Evolutionary conservation across 1,284 basidiomycete genomes (phyloP).

Genomic region (Ustilago loliicola): DNA sequence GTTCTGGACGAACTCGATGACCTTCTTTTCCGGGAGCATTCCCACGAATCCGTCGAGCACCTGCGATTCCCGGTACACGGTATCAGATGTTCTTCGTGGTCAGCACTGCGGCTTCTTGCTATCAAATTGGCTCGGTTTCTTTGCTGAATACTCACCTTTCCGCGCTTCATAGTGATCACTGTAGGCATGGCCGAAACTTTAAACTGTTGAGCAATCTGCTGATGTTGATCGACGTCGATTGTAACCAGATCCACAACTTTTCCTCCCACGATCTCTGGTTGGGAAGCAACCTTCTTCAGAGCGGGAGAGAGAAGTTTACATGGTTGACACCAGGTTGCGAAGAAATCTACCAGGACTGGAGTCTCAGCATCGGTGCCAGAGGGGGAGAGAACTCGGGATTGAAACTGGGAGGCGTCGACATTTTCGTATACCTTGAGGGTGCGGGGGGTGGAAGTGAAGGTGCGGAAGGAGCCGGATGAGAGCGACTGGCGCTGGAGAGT

Average conservation of each 20-base stretch:
- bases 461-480: background rate
- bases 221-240: conserved; percentile 56
- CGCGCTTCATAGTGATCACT: conserved; percentile 54
- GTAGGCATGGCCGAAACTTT: conserved; percentile 60
- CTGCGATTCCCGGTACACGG: conserved; percentile 1
- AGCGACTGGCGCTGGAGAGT: background rate
- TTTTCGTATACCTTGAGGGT: conserved; percentile 30
- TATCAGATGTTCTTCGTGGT: background rate
- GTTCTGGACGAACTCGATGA: conserved; percentile 56
- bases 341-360: conserved; percentile 59
- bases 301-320: conserved; percentile 62
- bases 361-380: conserved; percentile 23
- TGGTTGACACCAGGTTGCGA: conserved; percentile 61
- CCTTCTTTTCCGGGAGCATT: conserved; percentile 55
- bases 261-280: conserved; percentile 37
- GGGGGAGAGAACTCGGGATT: conserved; percentile 29
- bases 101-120: background rate
- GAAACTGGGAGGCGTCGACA: conserved; percentile 21
- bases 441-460: conserved; percentile 8
- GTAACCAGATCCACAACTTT: conserved; percentile 54
- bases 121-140: too few species aligned
- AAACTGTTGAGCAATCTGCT: conserved; percentile 50
- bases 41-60: conserved; percentile 53
- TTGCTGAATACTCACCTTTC: conserved; percentile 35
- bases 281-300: conserved; percentile 45